Evolutionary conservation across 1,284 basidiomycete species (phyloP).

Genomic region (Pholiota adiposa): DNA sequence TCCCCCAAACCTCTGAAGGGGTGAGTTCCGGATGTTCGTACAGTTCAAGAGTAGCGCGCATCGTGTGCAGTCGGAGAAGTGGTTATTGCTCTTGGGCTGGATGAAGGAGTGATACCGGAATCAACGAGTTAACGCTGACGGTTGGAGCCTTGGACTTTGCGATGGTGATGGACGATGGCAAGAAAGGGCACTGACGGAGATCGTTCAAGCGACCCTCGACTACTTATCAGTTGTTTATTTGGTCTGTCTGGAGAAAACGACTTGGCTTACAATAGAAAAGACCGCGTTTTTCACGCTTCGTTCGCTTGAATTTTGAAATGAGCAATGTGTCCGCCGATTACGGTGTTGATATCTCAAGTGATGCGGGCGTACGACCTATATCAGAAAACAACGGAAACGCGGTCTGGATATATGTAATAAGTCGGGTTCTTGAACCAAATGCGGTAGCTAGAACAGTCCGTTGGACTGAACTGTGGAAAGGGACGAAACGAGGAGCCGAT

Average conservation of each 20-base stretch:
- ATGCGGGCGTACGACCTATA: neutral
- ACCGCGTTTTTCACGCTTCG: neutral
- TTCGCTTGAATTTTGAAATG: neutral
- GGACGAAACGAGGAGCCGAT: neutral
- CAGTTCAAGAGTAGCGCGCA: slow-evolving; percentile 48
- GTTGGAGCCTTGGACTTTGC: neutral
- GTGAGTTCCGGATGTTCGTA: slow-evolving; percentile 59
- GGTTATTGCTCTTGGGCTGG: neutral
- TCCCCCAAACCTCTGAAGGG: slow-evolving; percentile 42
- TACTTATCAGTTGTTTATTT: slow-evolving; percentile 3
- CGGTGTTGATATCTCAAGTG: neutral
- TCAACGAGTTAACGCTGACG: neutral
- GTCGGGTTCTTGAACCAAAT: neutral
- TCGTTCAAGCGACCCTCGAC: neutral
- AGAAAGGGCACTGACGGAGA: neutral
- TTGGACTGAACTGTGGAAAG: neutral
- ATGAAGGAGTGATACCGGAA: neutral
- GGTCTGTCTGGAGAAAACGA: neutral
- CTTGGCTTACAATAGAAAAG: neutral
- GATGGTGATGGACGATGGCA: neutral
- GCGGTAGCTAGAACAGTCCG: neutral
- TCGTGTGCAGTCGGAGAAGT: slow-evolving; percentile 20
- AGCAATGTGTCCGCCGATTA: neutral
- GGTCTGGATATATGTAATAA: neutral
- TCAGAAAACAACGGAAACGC: neutral